Percentiles rank a stretch among this genome's conserved stretches.
Evolutionary conservation across 768 basidiomycete genomes (phyloP).

Genomic region (Infundibulicybe gibba): DNA sequence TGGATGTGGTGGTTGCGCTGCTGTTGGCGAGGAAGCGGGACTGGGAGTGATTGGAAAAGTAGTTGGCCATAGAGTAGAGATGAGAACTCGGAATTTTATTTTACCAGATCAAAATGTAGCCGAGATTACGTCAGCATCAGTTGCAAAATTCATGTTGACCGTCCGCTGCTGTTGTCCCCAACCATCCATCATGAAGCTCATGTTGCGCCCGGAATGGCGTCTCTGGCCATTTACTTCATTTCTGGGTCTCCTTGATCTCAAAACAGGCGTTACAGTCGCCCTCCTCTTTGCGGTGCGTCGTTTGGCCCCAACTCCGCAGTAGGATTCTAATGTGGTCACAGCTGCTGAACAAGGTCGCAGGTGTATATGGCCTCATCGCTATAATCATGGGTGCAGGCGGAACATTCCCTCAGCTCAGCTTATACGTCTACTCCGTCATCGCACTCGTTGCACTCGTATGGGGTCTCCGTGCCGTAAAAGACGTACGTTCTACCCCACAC

Average conservation of each 20-base stretch:
- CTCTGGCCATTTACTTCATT: constrained; percentile 82
- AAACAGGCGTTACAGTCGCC: constrained; percentile 86
- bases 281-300: constrained; percentile 82
- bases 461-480: constrained; percentile 84
- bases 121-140: no score
- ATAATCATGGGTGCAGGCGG: constrained; percentile 87
- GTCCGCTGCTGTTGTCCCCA: background rate
- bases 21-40: constrained; percentile 65
- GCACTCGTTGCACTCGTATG: constrained; percentile 79
- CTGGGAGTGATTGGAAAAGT: constrained; percentile 82
- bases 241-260: constrained; percentile 86
- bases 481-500: constrained; percentile 49
- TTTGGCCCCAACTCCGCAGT: constrained; percentile 1
- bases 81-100: background rate
- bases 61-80: constrained; percentile 51
- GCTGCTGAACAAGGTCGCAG: constrained; percentile 97
- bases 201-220: constrained; percentile 79
- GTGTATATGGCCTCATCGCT: constrained; percentile 93
- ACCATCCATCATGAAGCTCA: constrained; percentile 61
- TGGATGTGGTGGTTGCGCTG: constrained; percentile 20
- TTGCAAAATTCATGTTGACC: no score
- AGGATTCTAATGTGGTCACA: constrained; percentile 20
- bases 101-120: constrained; percentile 5
- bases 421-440: constrained; percentile 90
- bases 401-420: constrained; percentile 87